Percentiles rank a stretch among this genome's conserved stretches.
These are phyloP conservation scores for Helianthus annuus DNA, from an alignment of 129 eudicot genomes.

Conservation along the genomic window HanXRQr2.0-SUNRISE NC_035443.2:25134529-25135028, in stretches of 20 bases:
- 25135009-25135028: conserved; percentile 42
- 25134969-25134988: conserved; percentile 57
- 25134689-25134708: conserved; percentile 81
- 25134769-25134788: conserved; percentile 40
- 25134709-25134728: conserved; percentile 62
- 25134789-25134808: conserved; percentile 41
- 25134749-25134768: conserved; percentile 35
- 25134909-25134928: conserved; percentile 24
- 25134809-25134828: conserved; percentile 55
- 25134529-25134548: conserved; percentile 66
- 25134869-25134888: conserved; percentile 42
- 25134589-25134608: conserved; percentile 49
- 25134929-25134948: conserved; percentile 69
- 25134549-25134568: conserved; percentile 81
- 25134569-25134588: conserved; percentile 70
- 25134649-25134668: conserved; percentile 54
- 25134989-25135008: conserved; percentile 49
- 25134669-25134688: conserved; percentile 60
- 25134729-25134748: conserved; percentile 29
- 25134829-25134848: conserved; percentile 69
- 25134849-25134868: conserved; percentile 42
- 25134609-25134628: conserved; percentile 59
- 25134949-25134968: conserved; percentile 47
- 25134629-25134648: conserved; percentile 48
- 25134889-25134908: conserved; percentile 28